Evolutionary conservation across 2,329 filamentous ascomycete species (phyloP), one percentile per base, ranked within the genome.

Genomic region (Onygenales sp.): DNA sequence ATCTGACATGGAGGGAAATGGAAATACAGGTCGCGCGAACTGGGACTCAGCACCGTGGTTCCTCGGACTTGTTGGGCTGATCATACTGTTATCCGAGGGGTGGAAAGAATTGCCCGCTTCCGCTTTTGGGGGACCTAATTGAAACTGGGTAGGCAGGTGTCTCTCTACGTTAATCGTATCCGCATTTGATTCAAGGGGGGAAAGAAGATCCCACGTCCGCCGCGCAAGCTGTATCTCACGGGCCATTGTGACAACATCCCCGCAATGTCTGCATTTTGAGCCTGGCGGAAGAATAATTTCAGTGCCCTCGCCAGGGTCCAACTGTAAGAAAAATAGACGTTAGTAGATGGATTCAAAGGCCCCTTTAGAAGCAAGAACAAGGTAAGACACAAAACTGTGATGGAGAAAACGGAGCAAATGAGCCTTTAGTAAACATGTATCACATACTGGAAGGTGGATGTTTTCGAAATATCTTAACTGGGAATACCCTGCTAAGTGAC

Each of bases 111-210:
- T 49, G 6, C 44, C 50, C 9, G 43, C 1, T 54, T 54, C 7
- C 63, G 56, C 39, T 56, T 67, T 70, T 10, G 66, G 66, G 6
- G 67, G 62, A 6, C 48, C 44, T 14, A 70, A 52, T 50, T 68
- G 66, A 52, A 72, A 71, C 42, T 66, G 63, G 2, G 62, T 65
- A 6, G 67, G 63, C 8, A 69, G 52, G 55, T 74, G 70, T 36
- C 70, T 56, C 56, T 72, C 69, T 6, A 70, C 63, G 49, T 67
- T 68, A 45, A 71, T 65, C 1, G 69, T 66, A 51, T 71, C 68
- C 2, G 67, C 63, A 53, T 70, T 67, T 3, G 65, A 61, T 42
- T 70, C 65, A 14, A 73, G 60, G 0, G 67, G 64, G 37, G 65
- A 67, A 1, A 74, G 57, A 6, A 67, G 56, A 39, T 70, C 69